Base-by-base conservation (phyloP, 2,329 filamentous ascomycete genomes). In the Rutstroemia sp. region DNA sequence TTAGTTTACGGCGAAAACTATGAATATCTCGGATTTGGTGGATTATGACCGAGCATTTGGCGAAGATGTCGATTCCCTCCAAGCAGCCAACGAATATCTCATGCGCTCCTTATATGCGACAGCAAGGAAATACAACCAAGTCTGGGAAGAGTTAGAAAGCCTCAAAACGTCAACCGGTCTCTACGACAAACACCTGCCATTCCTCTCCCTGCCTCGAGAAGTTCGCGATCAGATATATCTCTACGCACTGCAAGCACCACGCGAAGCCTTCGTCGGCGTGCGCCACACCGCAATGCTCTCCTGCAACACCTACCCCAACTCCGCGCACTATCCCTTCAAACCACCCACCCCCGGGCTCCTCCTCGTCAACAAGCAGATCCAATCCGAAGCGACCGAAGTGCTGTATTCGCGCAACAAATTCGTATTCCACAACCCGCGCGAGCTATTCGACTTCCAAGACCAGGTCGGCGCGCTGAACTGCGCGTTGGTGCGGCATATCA, bases 161-260 rank as follows among this genome's bases (percentile, higher is more conserved):
- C 17, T 54, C 41, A 54, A 54, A 12, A 21, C 34, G 4, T 27
- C 51, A 1, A 46, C 51, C 14, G 51, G 51, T 3, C 37, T 54
- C 7, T 48, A 54, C 41, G 42, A 54, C 30, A 65, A 63, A 56
- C 44, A 58, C 27, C 50, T 50, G 27, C 48, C 51, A 17, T 66
- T 68, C 45, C 62, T 67, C 14, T 54, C 58, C 14, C 62, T 68
- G 23, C 66, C 66, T 4, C 57, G 66, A 54, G 66, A 68, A 51
- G 63, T 68, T 17, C 60, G 66, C 19, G 66, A 68, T 51, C 65
- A 65, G 30, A 66, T 68, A 25, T 68, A 67, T 38, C 60, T 57
- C 27, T 63, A 61, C 30, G 57, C 64, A 39, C 60, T 68, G 21
- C 51, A 54, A 48, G 51, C 51, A 54, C 44, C 44, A 12, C 41